Conservation (phyloP, 169 alveolate genomes). For the Miamiensis avidus region DNA sequence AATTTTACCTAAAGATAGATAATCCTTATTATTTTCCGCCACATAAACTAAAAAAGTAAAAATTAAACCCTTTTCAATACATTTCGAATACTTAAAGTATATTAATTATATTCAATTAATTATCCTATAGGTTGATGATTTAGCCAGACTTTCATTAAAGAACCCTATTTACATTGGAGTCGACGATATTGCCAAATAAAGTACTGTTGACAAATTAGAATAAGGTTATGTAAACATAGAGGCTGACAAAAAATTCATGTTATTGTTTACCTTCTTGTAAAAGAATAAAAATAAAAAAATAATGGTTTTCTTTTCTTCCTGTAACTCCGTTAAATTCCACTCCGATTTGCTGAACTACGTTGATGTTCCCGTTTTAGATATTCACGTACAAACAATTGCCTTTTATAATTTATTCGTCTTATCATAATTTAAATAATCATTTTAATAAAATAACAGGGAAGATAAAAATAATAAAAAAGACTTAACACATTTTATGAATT, state of each 20-base stretch:
- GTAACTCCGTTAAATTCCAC: conserved; percentile 98
- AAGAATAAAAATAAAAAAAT: conserved; percentile 93
- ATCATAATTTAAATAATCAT: too few relatives aligned
- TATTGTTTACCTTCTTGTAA: conserved; percentile 96
- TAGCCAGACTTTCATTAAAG: conserved; percentile 95
- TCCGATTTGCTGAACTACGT: conserved; percentile 97
- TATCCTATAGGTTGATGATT: conserved; percentile 83
- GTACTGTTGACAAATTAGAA: conserved; percentile 96
- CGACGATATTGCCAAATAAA: conserved; percentile 68
- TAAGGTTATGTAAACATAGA: conserved; percentile 98
- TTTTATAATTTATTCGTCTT: too few relatives aligned
- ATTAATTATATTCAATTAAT: background rate
- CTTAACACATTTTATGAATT: conserved; percentile 95
- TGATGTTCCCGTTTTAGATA: conserved; percentile 95
- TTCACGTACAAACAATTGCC: conserved; percentile 77
- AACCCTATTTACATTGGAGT: conserved; percentile 95
- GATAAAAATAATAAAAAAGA: conserved; percentile 95
- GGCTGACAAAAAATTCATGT: conserved; percentile 94
- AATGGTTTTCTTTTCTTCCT: conserved; percentile 98
- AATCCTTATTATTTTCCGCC: conserved; percentile 98
- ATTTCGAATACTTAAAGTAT: too few relatives aligned
- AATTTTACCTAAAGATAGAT: conserved; percentile 95
- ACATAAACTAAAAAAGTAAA: conserved; percentile 94
- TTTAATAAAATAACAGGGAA: too few relatives aligned
- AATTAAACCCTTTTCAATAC: background rate